Conservation (phyloP, 1,139 yeast species). For the Geotrichum reessii region DNA sequence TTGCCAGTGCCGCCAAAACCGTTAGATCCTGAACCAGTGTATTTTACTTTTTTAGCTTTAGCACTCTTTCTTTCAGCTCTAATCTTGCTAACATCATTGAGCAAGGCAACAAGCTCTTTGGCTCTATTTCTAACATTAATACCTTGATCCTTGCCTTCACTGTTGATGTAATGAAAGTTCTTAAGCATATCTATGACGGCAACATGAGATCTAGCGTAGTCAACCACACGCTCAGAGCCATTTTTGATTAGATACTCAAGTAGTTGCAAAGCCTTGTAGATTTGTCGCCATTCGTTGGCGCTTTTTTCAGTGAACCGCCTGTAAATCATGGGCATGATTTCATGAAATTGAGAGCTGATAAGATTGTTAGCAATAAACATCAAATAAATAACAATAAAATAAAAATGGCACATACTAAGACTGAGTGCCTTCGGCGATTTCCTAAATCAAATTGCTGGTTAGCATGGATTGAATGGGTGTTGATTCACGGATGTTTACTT, state of each 20-base stretch:
- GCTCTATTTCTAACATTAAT: constrained; percentile 90
- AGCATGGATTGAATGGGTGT: background rate
- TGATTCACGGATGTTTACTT: constrained; percentile 11
- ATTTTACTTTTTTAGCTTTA: constrained; percentile 68
- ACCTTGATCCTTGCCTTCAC: constrained; percentile 95
- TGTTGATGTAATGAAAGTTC: constrained; percentile 88
- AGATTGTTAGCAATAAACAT: constrained; percentile 2
- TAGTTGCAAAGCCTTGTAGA: constrained; percentile 85
- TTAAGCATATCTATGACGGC: constrained; percentile 82
- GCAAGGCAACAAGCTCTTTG: constrained; percentile 61
- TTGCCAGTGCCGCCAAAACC: constrained; percentile 40
- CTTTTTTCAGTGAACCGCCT: constrained; percentile 84
- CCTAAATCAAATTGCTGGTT: constrained; percentile 35
- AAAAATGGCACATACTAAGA: constrained; percentile 44
- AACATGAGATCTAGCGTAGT: constrained; percentile 82
- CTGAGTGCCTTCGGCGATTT: constrained; percentile 91
- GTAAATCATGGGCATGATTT: constrained; percentile 38
- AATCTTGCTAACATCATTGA: constrained; percentile 70
- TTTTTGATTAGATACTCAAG: constrained; percentile 85
- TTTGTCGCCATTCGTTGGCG: constrained; percentile 97
- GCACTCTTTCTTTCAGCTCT: constrained; percentile 86
- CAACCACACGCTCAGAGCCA: constrained; percentile 92
- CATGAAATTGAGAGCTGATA: constrained; percentile 40
- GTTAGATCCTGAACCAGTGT: constrained; percentile 34
- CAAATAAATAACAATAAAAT: background rate